These are phyloP conservation scores for Exophiala mesophila DNA, from an alignment of 2,329 filamentous ascomycete genomes.

Conservation along the genomic window DNA sequence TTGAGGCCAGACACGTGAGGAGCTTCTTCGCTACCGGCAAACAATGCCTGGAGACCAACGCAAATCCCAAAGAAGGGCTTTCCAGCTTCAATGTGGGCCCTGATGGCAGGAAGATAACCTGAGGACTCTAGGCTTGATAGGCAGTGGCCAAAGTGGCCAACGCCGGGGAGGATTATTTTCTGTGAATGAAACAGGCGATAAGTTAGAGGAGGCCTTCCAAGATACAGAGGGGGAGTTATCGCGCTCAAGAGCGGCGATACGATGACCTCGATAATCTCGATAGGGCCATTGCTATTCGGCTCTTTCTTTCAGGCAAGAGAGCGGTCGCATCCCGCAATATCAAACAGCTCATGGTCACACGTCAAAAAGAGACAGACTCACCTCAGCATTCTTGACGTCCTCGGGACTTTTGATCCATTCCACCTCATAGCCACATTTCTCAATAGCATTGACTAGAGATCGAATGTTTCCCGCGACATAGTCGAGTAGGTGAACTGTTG, in stretches of 20 bases:
- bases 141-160: constrained; percentile 97
- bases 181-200: constrained; percentile 36
- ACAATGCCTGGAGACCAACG: constrained; percentile 87
- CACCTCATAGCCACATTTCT: constrained; percentile 87
- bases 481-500: constrained; percentile 56
- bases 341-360: background rate
- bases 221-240: no score
- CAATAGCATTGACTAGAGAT: constrained; percentile 90
- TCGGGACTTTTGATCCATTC: constrained; percentile 85
- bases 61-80: constrained; percentile 99
- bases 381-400: constrained; percentile 80
- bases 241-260: no score
- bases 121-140: constrained; percentile 75
- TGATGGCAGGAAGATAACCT: constrained; percentile 78
- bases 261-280: no score
- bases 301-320: no score
- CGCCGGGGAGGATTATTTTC: constrained; percentile 92
- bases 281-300: no score
- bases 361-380: constrained; percentile 40
- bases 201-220: no score
- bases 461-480: constrained; percentile 96
- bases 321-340: background rate
- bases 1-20: constrained; percentile 67
- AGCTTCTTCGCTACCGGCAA: constrained; percentile 78
- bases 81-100: constrained; percentile 75